These are phyloP conservation scores for Hysterium pulicare DNA, from an alignment of 2,329 filamentous ascomycete species.

Conservation along the genomic window DNA sequence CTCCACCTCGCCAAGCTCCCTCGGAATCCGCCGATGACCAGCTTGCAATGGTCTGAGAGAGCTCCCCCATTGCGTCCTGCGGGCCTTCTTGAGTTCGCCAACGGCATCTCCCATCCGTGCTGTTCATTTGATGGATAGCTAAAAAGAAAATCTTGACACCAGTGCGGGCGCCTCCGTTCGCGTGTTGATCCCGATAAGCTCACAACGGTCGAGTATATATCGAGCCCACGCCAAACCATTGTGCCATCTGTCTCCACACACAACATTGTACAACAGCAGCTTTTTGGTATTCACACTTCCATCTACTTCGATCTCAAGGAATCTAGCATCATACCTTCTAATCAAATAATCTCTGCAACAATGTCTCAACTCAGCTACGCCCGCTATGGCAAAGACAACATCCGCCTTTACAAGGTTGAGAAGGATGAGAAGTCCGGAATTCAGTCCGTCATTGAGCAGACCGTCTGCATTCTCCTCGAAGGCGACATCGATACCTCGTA, in stretches of 20 bases:
- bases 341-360: conserved; percentile 11
- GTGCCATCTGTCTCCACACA: conserved; percentile 10
- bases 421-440: conserved; percentile 70
- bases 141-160: conserved; percentile 22
- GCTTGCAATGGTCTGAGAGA: conserved; percentile 7
- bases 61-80: neutral
- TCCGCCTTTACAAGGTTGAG: conserved; percentile 94
- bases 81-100: neutral
- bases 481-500: conserved; percentile 84
- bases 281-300: neutral
- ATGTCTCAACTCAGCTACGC: conserved; percentile 55
- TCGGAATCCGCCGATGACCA: conserved; percentile 35
- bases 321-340: conserved; percentile 1
- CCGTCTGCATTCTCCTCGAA: conserved; percentile 86
- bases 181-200: conserved; percentile 27
- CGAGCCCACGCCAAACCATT: conserved; percentile 11
- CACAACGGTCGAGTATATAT: conserved; percentile 25
- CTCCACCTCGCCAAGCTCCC: conserved; percentile 3
- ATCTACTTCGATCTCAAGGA: neutral
- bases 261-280: conserved; percentile 9
- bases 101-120: neutral
- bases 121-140: conserved; percentile 1
- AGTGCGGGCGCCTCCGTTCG: conserved; percentile 30
- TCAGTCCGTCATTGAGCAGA: conserved; percentile 92
- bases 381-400: conserved; percentile 93